Evolutionary conservation across 2,329 filamentous ascomycete genomes (phyloP).

Genomic region (Fragosphaeria purpurea): DNA sequence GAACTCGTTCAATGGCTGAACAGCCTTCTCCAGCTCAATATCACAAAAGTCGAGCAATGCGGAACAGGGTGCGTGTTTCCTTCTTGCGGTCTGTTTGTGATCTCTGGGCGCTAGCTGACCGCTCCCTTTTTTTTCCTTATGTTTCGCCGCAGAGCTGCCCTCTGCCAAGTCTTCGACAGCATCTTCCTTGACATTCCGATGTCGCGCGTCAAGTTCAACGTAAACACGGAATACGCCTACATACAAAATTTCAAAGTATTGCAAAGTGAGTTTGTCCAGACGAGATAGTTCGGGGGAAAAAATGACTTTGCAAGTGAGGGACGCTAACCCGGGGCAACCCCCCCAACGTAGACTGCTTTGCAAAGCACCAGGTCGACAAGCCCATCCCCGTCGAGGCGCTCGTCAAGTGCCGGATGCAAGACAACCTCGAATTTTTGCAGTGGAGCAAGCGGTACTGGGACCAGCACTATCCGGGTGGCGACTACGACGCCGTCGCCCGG

Average conservation of each 20-base stretch:
- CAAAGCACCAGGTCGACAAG: constrained; percentile 79
- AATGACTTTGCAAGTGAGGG: too few relatives aligned
- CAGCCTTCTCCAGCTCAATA: constrained; percentile 93
- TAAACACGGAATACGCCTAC: constrained; percentile 93
- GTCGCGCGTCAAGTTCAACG: constrained; percentile 95
- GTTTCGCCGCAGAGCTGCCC: constrained; percentile 57
- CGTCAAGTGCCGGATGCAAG: constrained; percentile 99
- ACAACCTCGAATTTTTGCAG: constrained; percentile 97
- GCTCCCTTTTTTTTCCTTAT: constrained; percentile 15
- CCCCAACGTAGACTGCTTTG: constrained; percentile 58
- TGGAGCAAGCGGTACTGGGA: constrained; percentile 98
- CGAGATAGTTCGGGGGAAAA: too few relatives aligned
- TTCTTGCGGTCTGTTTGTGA: constrained; percentile 7
- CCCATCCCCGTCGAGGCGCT: constrained; percentile 80
- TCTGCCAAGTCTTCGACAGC: constrained; percentile 97
- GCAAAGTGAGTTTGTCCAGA: constrained; percentile 58
- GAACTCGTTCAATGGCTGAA: constrained; percentile 96
- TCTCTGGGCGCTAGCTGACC: constrained; percentile 16
- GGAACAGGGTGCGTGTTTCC: constrained; percentile 9
- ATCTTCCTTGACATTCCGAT: constrained; percentile 95
- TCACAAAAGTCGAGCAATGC: constrained; percentile 82
- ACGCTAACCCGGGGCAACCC: background rate
- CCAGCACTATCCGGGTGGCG: constrained; percentile 91
- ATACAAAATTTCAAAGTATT: constrained; percentile 97
- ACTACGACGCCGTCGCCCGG: constrained; percentile 83